A percentile compares a stretch with the other conserved stretches of the same genome.
Evolutionary conservation across 2,329 filamentous ascomycete species (phyloP).

Genomic region (Colletotrichum noveboracense): DNA sequence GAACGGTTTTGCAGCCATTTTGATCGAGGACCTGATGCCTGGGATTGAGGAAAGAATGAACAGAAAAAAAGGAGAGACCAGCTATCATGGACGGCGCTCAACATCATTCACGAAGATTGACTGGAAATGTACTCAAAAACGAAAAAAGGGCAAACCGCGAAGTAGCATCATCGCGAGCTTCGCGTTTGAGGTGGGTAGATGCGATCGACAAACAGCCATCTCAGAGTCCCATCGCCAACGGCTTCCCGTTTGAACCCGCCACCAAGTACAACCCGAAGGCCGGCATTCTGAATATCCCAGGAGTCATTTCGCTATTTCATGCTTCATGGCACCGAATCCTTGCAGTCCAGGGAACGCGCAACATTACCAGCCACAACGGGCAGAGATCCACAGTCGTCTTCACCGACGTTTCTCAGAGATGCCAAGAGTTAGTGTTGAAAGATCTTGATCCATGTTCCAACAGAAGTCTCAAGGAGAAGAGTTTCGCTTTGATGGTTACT

Average conservation of each 20-base stretch:
- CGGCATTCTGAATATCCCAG: neutral
- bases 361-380: neutral
- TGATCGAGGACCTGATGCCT: neutral
- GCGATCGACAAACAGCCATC: neutral
- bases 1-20: neutral
- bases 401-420: neutral
- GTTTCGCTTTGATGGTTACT: neutral
- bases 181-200: neutral
- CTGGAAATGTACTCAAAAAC: neutral
- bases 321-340: neutral
- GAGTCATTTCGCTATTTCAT: neutral
- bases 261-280: neutral
- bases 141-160: neutral
- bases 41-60: neutral
- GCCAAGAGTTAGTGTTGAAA: neutral
- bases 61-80: neutral
- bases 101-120: neutral
- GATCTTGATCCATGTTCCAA: neutral
- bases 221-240: neutral
- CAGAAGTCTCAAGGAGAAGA: neutral
- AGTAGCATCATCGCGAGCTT: neutral
- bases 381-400: neutral
- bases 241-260: neutral
- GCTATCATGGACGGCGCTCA: neutral
- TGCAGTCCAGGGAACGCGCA: neutral